Evolutionary conservation across 805 yeast species (phyloP).

Genomic region (Metschnikowia koreensis): DNA sequence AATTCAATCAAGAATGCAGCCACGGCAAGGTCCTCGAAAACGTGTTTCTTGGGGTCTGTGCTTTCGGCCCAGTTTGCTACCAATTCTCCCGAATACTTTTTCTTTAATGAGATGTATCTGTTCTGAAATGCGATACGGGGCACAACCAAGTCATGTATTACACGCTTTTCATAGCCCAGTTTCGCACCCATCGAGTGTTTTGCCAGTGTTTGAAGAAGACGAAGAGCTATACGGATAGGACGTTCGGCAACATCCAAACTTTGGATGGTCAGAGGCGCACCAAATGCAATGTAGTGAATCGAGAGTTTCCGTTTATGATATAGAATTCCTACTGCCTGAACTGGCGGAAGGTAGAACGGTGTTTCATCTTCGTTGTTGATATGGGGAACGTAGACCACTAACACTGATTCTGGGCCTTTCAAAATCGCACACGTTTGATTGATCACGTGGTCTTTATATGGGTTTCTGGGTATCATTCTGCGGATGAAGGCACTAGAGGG

Average conservation of each 20-base stretch:
- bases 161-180: constrained; percentile 84
- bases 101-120: constrained; percentile 74
- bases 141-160: constrained; percentile 83
- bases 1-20: constrained; percentile 90
- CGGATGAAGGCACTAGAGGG: constrained; percentile 62
- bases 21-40: constrained; percentile 92
- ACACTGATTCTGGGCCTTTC: constrained; percentile 39
- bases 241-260: constrained; percentile 51
- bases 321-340: constrained; percentile 71
- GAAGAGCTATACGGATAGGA: constrained; percentile 75
- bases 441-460: constrained; percentile 75
- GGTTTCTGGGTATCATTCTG: constrained; percentile 87
- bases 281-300: constrained; percentile 72
- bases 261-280: constrained; percentile 1
- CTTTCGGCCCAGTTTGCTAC: constrained; percentile 89
- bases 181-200: constrained; percentile 84
- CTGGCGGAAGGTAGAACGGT: constrained; percentile 91
- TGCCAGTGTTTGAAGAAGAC: constrained; percentile 73
- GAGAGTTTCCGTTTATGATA: constrained; percentile 51
- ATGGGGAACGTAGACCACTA: constrained; percentile 80
- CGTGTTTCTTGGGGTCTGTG: constrained; percentile 94
- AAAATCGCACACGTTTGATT: constrained; percentile 77
- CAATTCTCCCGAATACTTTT: constrained; percentile 70
- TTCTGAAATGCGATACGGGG: constrained; percentile 81
- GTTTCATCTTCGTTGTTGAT: constrained; percentile 53